Percentiles rank a stretch among this genome's conserved stretches.
Evolutionary conservation across 257 asterid genomes (phyloP).

Genomic region (Penstemon barbatus): DNA sequence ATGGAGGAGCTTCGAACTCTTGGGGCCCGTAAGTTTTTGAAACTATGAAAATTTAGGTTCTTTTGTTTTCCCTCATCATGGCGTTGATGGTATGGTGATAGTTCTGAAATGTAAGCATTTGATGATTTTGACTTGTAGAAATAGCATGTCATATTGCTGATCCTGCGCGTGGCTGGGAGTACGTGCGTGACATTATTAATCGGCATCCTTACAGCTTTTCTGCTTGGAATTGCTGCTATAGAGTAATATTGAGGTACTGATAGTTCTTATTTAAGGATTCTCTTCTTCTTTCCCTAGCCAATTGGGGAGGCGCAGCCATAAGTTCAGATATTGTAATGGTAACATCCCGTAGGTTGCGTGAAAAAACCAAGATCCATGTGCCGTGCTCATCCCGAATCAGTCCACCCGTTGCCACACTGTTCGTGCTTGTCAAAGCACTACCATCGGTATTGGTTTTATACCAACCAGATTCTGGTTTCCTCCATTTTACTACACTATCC

Average conservation of each 20-base stretch:
- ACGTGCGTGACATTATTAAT: constrained; percentile 58
- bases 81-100: neutral
- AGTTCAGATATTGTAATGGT: too few relatives aligned
- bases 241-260: constrained; percentile 62
- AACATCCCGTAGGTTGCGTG: too few relatives aligned
- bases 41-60: constrained; percentile 12
- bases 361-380: too few relatives aligned
- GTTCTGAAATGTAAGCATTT: constrained; percentile 17
- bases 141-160: constrained; percentile 62
- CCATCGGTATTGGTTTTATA: too few relatives aligned
- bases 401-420: too few relatives aligned
- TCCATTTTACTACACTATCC: too few relatives aligned
- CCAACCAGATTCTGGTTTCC: too few relatives aligned
- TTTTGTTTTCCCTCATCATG: constrained; percentile 5
- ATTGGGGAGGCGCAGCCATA: too few relatives aligned
- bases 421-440: too few relatives aligned
- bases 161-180: constrained; percentile 72
- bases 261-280: neutral
- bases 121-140: constrained; percentile 38
- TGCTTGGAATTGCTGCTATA: constrained; percentile 91
- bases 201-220: constrained; percentile 75
- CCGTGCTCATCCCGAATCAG: too few relatives aligned
- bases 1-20: constrained; percentile 70
- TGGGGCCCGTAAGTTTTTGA: constrained; percentile 74
- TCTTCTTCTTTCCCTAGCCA: too few relatives aligned